Evolutionary conservation across 345 rosid genomes (phyloP).

Genomic region (Chamaenerion angustifolium): DNA sequence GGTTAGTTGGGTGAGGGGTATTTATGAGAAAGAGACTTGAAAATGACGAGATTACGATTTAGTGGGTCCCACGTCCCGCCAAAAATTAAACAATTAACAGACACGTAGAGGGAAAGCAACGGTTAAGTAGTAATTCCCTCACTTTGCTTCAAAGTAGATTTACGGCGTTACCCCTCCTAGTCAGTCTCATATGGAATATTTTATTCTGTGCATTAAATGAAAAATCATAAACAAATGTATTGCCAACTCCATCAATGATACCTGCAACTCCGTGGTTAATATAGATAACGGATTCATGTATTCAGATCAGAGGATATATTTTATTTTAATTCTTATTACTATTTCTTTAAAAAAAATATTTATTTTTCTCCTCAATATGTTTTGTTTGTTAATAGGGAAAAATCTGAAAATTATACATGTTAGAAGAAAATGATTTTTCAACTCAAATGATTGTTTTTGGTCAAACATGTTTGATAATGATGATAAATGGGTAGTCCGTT

Average conservation of each 20-base stretch:
- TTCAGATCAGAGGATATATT: not conserved
- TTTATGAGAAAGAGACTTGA: constrained; percentile 38
- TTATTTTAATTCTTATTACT: not conserved
- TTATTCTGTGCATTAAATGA: too few relatives aligned
- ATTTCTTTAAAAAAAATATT: not conserved
- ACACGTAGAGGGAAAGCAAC: constrained; percentile 15
- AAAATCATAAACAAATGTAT: too few relatives aligned
- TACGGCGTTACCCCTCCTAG: not conserved
- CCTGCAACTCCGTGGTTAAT: too few relatives aligned
- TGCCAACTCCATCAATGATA: too few relatives aligned
- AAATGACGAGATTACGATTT: constrained; percentile 42
- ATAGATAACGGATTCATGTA: too few relatives aligned
- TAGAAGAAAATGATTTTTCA: too few relatives aligned
- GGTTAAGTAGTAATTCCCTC: not conserved
- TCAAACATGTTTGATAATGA: too few relatives aligned
- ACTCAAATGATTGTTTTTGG: too few relatives aligned
- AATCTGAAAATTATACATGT: too few relatives aligned
- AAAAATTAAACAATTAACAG: constrained; percentile 4
- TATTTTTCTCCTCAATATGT: too few relatives aligned
- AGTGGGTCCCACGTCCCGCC: constrained; percentile 39
- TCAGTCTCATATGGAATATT: not conserved
- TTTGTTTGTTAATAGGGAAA: too few relatives aligned
- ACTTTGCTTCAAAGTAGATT: not conserved
- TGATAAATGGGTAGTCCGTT: too few relatives aligned
- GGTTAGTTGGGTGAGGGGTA: constrained; percentile 13